A percentile compares a stretch with the other conserved stretches of the same genome.
These are phyloP conservation scores for Speleostelium caveatum DNA, from an alignment of 78 protist species.

Conservation along the genomic window DNA sequence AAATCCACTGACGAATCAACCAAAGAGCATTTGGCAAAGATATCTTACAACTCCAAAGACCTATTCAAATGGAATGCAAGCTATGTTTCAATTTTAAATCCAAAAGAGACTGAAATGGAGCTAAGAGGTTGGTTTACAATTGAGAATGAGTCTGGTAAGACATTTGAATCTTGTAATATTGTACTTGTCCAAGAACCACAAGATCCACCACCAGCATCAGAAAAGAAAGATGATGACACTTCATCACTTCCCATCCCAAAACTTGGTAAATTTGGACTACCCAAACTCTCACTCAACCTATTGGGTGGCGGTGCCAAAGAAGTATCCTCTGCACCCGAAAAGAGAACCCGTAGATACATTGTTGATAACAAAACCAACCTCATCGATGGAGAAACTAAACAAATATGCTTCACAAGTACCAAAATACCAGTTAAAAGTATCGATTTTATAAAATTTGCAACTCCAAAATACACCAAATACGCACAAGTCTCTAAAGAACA, in stretches of 20 bases:
- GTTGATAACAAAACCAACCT: conserved; percentile 29
- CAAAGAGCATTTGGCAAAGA: conserved; percentile 14
- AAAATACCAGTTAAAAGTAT: conserved; percentile 48
- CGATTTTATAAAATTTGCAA: conserved; percentile 28
- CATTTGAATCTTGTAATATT: conserved; percentile 1
- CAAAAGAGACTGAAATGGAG: conserved; percentile 67
- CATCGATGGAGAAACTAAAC: conserved; percentile 34
- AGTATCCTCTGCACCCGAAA: conserved; percentile 37
- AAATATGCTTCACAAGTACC: conserved; percentile 34
- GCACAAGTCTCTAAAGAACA: background rate
- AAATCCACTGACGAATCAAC: background rate
- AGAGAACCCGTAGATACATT: conserved; percentile 28
- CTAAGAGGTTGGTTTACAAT: conserved; percentile 62
- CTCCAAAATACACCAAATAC: conserved; percentile 70
- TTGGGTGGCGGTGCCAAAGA: background rate
- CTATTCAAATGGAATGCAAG: conserved; percentile 57
- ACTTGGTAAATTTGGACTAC: conserved; percentile 45
- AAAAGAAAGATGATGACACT: background rate
- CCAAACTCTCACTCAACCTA: conserved; percentile 26
- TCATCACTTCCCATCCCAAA: conserved; percentile 46
- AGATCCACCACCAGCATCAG: background rate
- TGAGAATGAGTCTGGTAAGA: conserved; percentile 67
- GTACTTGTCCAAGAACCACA: conserved; percentile 47
- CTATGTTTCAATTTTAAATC: conserved; percentile 39
- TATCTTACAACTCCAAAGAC: conserved; percentile 44